Evolutionary conservation across 768 basidiomycete genomes (phyloP), one percentile per base, ranked within the genome.

Genomic region (Pholiota conissans): DNA sequence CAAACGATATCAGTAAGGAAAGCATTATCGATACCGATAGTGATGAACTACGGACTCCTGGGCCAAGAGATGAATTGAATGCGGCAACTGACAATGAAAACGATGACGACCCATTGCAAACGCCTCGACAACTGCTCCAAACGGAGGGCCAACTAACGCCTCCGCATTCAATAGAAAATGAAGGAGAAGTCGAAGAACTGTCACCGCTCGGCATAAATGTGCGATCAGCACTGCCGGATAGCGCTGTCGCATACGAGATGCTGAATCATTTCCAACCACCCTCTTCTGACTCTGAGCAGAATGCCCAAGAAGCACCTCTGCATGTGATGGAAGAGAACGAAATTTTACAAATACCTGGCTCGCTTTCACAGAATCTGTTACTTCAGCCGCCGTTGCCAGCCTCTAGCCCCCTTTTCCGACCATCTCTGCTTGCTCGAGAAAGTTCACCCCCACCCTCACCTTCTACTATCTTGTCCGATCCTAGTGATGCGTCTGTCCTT

Each of bases 171-270:
- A 42, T 27, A 6, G n/a, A n/a, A n/a, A n/a, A n/a, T n/a, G n/a
- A n/a, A n/a, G 28, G 35, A 52, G 42, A 56, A 27, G 56, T 58
- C 49, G 63, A 59, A 27, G 58, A 54, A 29, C 40, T 69, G 24
- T 69, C 68, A 22, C 68, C 68, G 11, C 58, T 69, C 10, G 60
- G 58, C 28, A 57, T 69, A 18, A 63, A 69, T 37, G 63, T 69
- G 11, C 61, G 60, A 52, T 67, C 67, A 27, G 61, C 58, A 20
- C 52, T 67, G 27, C 34, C 55, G n/a, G 61, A 55, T 48, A 60
- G 56, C 29, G 58, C 59, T n/a, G n/a, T n/a, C 45, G 61, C 51
- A 47, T 55, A 47, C 37, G 8, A 49, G 24, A 22, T 50, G 29
- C 49, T n/a, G 32, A 4, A 32, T 34, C 34, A 16, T 30, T 28